phyloP scores from a whole-genome alignment of 495 filamentous ascomycete genomes.

The Patellaria atrata region DNA sequence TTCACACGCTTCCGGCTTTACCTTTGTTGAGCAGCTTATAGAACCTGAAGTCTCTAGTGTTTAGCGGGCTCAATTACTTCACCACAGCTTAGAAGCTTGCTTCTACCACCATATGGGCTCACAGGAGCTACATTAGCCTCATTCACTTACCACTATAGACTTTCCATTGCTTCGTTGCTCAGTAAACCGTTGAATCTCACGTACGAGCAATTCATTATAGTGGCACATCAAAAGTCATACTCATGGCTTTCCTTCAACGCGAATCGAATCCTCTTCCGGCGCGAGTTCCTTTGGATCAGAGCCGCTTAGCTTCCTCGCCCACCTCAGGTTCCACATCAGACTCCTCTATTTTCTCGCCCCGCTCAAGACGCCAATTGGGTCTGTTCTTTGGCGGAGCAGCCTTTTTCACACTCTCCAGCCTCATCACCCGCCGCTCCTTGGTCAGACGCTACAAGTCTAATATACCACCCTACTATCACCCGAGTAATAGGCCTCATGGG shows the following conservation, averaged over 20 bases:
- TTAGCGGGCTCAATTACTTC: too few relatives aligned
- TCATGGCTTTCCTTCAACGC: conserved; percentile 3
- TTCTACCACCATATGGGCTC: too few relatives aligned
- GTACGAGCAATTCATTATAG: too few relatives aligned
- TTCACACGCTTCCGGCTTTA: too few relatives aligned
- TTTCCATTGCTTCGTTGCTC: too few relatives aligned
- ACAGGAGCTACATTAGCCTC: too few relatives aligned
- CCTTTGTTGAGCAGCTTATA: too few relatives aligned
- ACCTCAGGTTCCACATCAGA: conserved; percentile 10
- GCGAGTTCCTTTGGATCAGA: conserved; percentile 1
- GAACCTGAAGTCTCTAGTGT: too few relatives aligned
- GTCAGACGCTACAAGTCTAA: conserved; percentile 36
- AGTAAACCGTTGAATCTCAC: too few relatives aligned
- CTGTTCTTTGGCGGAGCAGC: conserved; percentile 57
- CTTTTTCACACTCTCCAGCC: conserved; percentile 53
- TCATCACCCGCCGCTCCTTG: conserved; percentile 57
- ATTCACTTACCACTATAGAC: too few relatives aligned
- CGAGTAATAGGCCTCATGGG: conserved; percentile 20
- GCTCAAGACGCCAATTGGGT: conserved; percentile 36
- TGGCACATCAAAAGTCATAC: too few relatives aligned
- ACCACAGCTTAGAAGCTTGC: too few relatives aligned
- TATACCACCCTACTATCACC: conserved; percentile 52
- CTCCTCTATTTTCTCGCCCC: conserved; percentile 24
- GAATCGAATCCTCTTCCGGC: not conserved
- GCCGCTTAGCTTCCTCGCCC: conserved; percentile 8